phyloP scores from a whole-genome alignment of 2,329 filamentous ascomycete genomes.

The Colletotrichum somersetense region DNA sequence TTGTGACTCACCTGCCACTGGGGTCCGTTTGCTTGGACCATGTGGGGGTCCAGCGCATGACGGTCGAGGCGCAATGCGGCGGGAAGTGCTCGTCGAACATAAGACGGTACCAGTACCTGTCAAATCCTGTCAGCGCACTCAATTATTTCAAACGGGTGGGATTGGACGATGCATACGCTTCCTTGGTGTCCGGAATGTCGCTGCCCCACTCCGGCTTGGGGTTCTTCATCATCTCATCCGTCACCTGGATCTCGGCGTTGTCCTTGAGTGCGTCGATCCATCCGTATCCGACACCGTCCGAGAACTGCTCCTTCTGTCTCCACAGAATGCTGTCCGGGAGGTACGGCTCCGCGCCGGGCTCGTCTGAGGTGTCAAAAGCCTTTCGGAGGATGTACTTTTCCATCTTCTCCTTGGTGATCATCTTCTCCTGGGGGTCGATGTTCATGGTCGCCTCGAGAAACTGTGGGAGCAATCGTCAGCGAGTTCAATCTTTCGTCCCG shows the following conservation, averaged over 20 bases:
- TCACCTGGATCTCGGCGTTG: conserved; percentile 88
- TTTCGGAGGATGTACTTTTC: conserved; percentile 99
- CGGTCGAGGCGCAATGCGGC: conserved; percentile 87
- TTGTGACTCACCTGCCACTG: conserved; percentile 79
- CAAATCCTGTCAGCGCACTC: conserved; percentile 45
- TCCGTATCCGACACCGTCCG: conserved; percentile 96
- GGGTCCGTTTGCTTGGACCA: conserved; percentile 98
- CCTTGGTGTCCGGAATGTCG: conserved; percentile 96
- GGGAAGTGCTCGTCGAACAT: conserved; percentile 99
- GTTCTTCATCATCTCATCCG: conserved; percentile 98
- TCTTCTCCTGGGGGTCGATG: conserved; percentile 94
- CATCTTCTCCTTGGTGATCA: conserved; percentile 89
- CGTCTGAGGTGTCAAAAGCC: conserved; percentile 93
- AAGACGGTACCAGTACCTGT: conserved; percentile 92
- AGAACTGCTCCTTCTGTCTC: conserved; percentile 99
- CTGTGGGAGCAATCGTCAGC: conserved; percentile 51
- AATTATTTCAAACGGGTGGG: conserved; percentile 9
- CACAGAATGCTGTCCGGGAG: conserved; percentile 97
- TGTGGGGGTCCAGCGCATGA: conserved; percentile 96
- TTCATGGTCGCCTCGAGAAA: conserved; percentile 95
- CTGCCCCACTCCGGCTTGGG: conserved; percentile 95
- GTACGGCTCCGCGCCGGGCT: conserved; percentile 85
- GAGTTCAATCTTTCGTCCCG: not conserved
- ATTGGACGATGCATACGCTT: conserved; percentile 72
- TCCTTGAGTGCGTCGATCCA: conserved; percentile 99